Percentiles rank a stretch among this genome's conserved stretches.
Conservation (phyloP, 2,329 filamentous ascomycete species). For the Epichloe sibirici region DNA sequence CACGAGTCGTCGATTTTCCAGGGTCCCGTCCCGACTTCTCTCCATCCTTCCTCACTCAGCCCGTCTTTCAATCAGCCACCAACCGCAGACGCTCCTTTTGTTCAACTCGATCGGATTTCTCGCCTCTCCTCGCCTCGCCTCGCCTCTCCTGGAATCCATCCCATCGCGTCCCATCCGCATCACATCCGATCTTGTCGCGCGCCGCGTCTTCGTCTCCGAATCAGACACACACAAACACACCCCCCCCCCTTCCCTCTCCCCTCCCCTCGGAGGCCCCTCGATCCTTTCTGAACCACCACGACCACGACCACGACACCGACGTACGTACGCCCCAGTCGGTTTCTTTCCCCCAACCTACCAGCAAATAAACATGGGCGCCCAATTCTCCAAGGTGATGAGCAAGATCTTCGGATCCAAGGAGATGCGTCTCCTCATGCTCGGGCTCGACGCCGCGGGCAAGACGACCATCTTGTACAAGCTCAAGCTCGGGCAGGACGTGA, state of each 20-base stretch:
- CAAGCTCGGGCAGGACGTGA: slow-evolving; percentile 95
- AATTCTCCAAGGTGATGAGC: slow-evolving; percentile 91
- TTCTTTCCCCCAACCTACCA: background rate
- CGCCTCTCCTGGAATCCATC: background rate
- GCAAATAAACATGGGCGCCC: slow-evolving; percentile 59
- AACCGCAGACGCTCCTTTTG: background rate
- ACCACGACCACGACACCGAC: too few relatives aligned
- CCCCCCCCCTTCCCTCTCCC: too few relatives aligned
- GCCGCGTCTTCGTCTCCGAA: too few relatives aligned
- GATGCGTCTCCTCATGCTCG: slow-evolving; percentile 97
- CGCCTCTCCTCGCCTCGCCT: too few relatives aligned
- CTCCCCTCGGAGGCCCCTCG: too few relatives aligned
- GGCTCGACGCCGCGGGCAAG: slow-evolving; percentile 95
- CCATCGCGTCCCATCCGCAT: background rate
- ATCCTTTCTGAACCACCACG: too few relatives aligned
- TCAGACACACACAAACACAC: too few relatives aligned
- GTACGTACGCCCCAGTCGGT: background rate
- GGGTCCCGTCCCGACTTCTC: background rate
- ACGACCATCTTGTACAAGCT: slow-evolving; percentile 99
- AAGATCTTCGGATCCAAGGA: slow-evolving; percentile 99
- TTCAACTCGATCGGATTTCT: background rate
- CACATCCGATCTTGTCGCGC: too few relatives aligned
- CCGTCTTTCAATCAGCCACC: background rate
- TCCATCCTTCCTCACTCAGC: background rate
- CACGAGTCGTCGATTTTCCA: background rate